Percentiles rank a stretch among this genome's conserved stretches.
Conservation (phyloP, 768 basidiomycete genomes). For the Leccinum boreale region DNA sequence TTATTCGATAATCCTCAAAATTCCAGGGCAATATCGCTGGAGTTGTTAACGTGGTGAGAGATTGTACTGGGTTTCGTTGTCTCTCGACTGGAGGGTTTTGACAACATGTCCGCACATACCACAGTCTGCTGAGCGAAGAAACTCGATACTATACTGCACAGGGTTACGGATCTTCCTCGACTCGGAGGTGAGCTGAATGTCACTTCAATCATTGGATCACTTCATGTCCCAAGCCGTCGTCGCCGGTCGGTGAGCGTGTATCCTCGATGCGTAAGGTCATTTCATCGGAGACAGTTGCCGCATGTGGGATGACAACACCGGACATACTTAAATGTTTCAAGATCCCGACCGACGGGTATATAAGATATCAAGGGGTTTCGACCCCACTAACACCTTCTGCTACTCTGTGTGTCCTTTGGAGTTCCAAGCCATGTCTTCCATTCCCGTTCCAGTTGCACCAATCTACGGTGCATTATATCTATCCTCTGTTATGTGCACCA, state of each 20-base stretch:
- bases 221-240: not conserved
- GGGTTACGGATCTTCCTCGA: not conserved
- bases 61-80: not conserved
- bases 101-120: not conserved
- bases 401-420: not conserved
- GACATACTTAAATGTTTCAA: not conserved
- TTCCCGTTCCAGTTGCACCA: slow-evolving; percentile 1
- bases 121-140: not conserved
- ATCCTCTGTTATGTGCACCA: not conserved
- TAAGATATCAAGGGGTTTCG: not conserved
- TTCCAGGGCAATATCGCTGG: not conserved
- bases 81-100: not conserved
- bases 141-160: not conserved
- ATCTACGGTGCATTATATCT: slow-evolving; percentile 4
- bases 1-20: not conserved
- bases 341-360: not conserved
- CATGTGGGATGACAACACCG: not conserved
- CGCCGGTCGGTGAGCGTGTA: not conserved
- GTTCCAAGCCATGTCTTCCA: not conserved
- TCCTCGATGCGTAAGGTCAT: not conserved
- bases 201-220: not conserved
- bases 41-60: not conserved
- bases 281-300: not conserved
- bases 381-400: not conserved
- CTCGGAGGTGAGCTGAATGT: not conserved